Conservation (phyloP, 495 filamentous ascomycete genomes). For the Saxispiralis lemnorum region DNA sequence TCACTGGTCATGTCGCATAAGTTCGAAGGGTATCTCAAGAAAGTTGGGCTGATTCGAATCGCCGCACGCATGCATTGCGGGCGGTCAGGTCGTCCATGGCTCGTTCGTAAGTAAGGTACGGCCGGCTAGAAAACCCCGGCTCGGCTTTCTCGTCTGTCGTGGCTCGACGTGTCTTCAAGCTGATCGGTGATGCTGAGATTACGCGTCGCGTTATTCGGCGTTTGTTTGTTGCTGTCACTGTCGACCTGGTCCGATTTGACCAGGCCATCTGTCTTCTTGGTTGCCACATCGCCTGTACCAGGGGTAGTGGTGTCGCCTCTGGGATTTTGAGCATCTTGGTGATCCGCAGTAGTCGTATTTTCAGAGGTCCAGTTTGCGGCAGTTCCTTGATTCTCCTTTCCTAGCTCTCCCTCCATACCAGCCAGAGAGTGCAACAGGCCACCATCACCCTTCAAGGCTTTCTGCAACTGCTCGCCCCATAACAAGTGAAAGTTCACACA, state of each 20-base stretch:
- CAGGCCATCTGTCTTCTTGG: neutral
- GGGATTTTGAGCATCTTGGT: neutral
- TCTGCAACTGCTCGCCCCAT: slow-evolving; percentile 19
- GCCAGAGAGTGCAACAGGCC: neutral
- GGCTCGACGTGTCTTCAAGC: neutral
- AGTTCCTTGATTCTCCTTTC: neutral
- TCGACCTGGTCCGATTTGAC: neutral
- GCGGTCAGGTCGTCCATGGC: too few species aligned
- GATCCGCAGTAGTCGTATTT: neutral
- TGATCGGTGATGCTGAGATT: neutral
- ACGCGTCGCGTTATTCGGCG: neutral
- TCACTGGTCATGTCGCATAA: too few species aligned
- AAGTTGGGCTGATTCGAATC: too few species aligned
- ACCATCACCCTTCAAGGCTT: slow-evolving; percentile 9
- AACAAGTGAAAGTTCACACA: slow-evolving; percentile 22
- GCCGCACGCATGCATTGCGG: too few species aligned
- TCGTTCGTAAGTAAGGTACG: too few species aligned
- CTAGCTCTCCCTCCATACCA: neutral
- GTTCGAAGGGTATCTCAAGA: too few species aligned
- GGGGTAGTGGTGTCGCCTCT: neutral
- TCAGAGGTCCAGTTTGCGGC: neutral
- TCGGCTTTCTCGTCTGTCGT: neutral
- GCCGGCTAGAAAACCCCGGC: neutral
- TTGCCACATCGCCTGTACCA: neutral
- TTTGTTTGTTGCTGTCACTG: neutral